Evolutionary conservation across 164 flowering plant genomes (phyloP).

Genomic region (Magnolia kwangsiensis): DNA sequence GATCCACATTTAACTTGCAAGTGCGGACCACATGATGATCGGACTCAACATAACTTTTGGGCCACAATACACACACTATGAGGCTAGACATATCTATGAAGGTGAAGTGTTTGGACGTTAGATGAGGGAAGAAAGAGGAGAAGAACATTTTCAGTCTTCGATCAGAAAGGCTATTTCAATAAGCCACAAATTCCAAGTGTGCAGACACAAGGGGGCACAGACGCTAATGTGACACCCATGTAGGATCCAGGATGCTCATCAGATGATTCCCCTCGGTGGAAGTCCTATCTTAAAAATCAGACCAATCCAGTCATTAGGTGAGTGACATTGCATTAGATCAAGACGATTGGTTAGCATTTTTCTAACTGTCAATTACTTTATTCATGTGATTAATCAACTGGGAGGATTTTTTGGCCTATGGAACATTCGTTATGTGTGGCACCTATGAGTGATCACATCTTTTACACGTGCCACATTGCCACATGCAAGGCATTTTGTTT

Average conservation of each 20-base stretch:
- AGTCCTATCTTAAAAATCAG: background rate
- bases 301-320: background rate
- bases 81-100: background rate
- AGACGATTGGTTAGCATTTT: no score
- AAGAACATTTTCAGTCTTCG: background rate
- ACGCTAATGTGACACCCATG: background rate
- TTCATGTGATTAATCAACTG: no score
- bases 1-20: background rate
- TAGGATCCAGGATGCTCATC: background rate
- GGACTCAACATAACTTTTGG: background rate
- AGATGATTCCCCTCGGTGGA: background rate
- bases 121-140: background rate
- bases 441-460: no score
- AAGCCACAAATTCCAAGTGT: background rate
- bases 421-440: no score
- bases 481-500: no score
- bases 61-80: background rate
- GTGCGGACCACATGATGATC: background rate
- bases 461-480: no score
- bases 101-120: background rate
- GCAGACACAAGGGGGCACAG: background rate
- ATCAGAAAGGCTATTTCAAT: background rate
- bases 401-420: no score
- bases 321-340: no score
- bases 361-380: no score